Evolutionary conservation across 306 rosid species (phyloP).

Genomic region (Quercus berberidifolia): DNA sequence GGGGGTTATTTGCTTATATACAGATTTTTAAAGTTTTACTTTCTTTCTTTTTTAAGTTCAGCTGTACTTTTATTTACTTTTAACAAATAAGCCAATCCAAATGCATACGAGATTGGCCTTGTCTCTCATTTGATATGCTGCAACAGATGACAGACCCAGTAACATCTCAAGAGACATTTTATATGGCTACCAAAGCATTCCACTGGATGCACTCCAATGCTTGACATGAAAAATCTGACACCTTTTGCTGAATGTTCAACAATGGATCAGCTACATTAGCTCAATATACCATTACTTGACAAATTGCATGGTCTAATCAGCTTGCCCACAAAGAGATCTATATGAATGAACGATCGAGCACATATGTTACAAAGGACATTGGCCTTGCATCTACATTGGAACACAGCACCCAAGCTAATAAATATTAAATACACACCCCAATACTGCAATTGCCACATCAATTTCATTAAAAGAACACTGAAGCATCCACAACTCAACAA

Average conservation of each 20-base stretch:
- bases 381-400: conserved; percentile 2
- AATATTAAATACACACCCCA: neutral
- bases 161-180: neutral
- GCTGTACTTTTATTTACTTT: no score
- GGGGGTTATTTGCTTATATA: no score
- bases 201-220: neutral
- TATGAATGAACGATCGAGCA: conserved; percentile 8
- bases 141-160: neutral
- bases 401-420: neutral
- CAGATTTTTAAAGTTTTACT: no score
- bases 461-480: neutral
- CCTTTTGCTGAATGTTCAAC: neutral
- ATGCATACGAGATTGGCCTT: neutral
- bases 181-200: neutral
- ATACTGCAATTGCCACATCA: neutral
- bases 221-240: neutral
- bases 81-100: no score
- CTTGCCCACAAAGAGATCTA: neutral
- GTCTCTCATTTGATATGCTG: neutral
- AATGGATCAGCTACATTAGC: neutral
- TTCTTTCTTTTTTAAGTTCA: no score
- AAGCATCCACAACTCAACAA: neutral
- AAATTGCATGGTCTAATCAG: neutral
- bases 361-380: neutral
- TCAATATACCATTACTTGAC: neutral